Conservation (phyloP, 176 grass and related monocot genomes). For the Aegilops sharonensis region DNA sequence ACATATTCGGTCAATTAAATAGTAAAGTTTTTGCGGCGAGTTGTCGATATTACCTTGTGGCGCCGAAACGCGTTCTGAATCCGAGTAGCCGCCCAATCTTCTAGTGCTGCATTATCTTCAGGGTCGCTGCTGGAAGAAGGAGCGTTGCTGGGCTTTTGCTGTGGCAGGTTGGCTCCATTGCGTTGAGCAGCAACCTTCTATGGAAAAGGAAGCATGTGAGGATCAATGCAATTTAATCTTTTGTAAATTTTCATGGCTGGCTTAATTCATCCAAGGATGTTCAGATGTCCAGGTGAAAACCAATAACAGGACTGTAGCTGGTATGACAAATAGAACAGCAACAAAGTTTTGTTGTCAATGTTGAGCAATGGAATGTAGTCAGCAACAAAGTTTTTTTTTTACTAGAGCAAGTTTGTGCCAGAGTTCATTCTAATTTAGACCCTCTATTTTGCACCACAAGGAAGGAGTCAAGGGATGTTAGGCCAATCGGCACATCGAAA, state of each 20-base stretch:
- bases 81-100: constrained; percentile 69
- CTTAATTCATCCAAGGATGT: background rate
- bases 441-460: background rate
- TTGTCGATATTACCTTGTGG: constrained; percentile 51
- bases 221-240: constrained; percentile 6
- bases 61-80: constrained; percentile 74
- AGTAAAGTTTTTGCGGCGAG: background rate
- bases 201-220: constrained; percentile 8
- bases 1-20: background rate
- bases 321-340: background rate
- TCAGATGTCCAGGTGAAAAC: background rate
- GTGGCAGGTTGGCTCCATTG: constrained; percentile 46
- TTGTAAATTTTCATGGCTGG: background rate
- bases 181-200: constrained; percentile 38
- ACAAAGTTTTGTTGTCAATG: background rate
- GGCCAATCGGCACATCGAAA: background rate
- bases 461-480: background rate
- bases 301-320: background rate
- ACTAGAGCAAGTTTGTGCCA: background rate
- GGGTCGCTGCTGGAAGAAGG: constrained; percentile 63
- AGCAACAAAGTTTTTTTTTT: background rate
- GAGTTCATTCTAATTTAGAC: background rate
- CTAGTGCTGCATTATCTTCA: constrained; percentile 48
- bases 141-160: constrained; percentile 47
- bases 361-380: constrained; percentile 8